Base-by-base conservation (phyloP, 164 flowering plant genomes). In the Nymphaea colorata region DNA sequence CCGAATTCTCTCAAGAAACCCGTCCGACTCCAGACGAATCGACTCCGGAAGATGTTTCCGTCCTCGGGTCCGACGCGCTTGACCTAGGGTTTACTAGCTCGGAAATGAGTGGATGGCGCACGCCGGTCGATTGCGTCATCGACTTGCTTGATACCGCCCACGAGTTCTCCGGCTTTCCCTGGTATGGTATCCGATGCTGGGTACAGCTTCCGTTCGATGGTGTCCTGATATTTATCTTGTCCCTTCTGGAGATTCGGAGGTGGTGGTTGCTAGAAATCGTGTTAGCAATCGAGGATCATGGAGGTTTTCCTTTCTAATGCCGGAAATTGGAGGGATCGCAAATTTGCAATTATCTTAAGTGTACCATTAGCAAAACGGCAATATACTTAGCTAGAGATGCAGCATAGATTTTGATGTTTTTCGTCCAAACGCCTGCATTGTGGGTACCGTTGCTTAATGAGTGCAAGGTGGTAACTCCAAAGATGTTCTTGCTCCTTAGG, bases 81-180 rank as follows among this genome's bases (percentile, higher is more conserved):
- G 36, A 25, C 36, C 36, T 25, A 25, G 36, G 36, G 36, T 25
- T 25, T 25, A 25, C 36, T 25, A 25, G 36, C 36, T 25, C 36
- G 36, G 36, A 55, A 55, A 77, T 62, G 51, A 82, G 67, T 10
- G 79, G 74, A 16, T 75, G 76, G 64, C 68, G 74, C 73, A 73
- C 80, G 60, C 89, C 93, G 0, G 79, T 85, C 59, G 78, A 68
- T 1, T 79, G 73, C 0, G n/a, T 86, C 59, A 77, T 83, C 60
- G 73, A 86, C 15, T 51, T 85, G 76, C 84, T 90, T 3, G 98
- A 93, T 79, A 79, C 81, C 3, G 80, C 51, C 71, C 97, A 90
- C 75, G 86, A 85, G 47, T 66, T 83, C 70, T 82, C 97, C 72
- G 89, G 90, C 15, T 77, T 86, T 64, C 96, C 98, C 62, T 90